Percentiles rank a stretch among this genome's conserved stretches.
Evolutionary conservation across 257 asterid species (phyloP).

Genomic region (Petrea volubilis): DNA sequence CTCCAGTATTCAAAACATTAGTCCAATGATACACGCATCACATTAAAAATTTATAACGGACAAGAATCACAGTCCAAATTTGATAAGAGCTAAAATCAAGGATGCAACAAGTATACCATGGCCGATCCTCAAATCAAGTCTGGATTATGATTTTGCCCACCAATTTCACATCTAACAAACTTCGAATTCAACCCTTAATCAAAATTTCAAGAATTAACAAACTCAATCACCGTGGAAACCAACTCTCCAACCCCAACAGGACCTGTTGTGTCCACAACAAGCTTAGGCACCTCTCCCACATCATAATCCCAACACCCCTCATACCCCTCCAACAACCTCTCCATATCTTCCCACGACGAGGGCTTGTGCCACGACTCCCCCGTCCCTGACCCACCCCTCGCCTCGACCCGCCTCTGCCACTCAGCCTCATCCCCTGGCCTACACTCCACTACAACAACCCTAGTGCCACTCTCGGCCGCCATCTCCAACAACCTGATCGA

Average conservation of each 20-base stretch:
- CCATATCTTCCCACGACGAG: slow-evolving; percentile 64
- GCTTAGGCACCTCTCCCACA: slow-evolving; percentile 51
- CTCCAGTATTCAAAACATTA: too few relatives aligned
- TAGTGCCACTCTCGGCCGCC: slow-evolving; percentile 31
- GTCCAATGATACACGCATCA: too few relatives aligned
- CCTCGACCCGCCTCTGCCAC: slow-evolving; percentile 71
- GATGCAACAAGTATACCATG: too few relatives aligned
- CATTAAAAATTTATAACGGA: too few relatives aligned
- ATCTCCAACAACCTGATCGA: slow-evolving; percentile 47
- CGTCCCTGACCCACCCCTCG: slow-evolving; percentile 41
- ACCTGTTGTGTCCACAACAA: slow-evolving; percentile 65
- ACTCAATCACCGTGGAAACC: slow-evolving; percentile 42
- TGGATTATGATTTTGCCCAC: too few relatives aligned
- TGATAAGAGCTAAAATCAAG: too few relatives aligned
- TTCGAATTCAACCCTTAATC: not conserved
- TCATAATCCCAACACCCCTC: slow-evolving; percentile 83
- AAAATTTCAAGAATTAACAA: slow-evolving; percentile 23
- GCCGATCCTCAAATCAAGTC: too few relatives aligned
- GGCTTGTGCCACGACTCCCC: slow-evolving; percentile 77
- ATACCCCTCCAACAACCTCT: slow-evolving; percentile 55
- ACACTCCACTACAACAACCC: slow-evolving; percentile 58
- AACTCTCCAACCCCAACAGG: slow-evolving; percentile 27
- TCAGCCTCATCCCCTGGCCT: slow-evolving; percentile 53
- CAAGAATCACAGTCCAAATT: too few relatives aligned
- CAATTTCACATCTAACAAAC: not conserved